Percentiles rank a stretch among this genome's conserved stretches.
Evolutionary conservation across 2,329 filamentous ascomycete genomes (phyloP).

Genomic region (Colletotrichum sp.): DNA sequence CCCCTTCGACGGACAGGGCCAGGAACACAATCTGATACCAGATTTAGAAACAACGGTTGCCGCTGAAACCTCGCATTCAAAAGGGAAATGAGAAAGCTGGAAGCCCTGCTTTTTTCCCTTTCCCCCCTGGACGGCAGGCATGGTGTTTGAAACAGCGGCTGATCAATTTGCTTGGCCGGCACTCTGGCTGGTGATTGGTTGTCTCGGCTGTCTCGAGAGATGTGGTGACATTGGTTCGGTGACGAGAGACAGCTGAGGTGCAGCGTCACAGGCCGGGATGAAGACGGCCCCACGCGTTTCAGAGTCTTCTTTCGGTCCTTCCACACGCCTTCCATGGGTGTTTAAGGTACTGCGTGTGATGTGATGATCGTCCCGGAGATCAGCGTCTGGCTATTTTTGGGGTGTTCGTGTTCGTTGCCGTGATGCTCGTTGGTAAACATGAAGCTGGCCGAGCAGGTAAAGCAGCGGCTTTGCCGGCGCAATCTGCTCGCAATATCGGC

Average conservation of each 20-base stretch:
- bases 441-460: not conserved
- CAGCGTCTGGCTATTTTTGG: constrained; percentile 12
- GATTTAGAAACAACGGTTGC: not conserved
- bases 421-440: not conserved
- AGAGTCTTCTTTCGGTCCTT: constrained; percentile 9
- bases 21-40: not conserved
- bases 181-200: not conserved
- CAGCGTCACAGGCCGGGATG: not conserved
- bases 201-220: not conserved
- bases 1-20: not conserved
- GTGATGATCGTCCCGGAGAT: not conserved
- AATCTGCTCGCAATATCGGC: not conserved
- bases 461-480: not conserved
- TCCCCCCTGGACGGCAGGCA: not conserved
- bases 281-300: constrained; percentile 1
- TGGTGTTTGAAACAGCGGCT: not conserved
- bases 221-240: not conserved
- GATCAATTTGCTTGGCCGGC: not conserved
- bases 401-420: not conserved
- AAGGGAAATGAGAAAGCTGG: not conserved
- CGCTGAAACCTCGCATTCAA: constrained; percentile 1
- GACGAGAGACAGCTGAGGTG: constrained; percentile 5
- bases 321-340: not conserved
- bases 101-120: not conserved
- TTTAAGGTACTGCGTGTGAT: not conserved